These are phyloP conservation scores for Diaporthe sp. DNA, from an alignment of 2,329 filamentous ascomycete genomes.

Conservation along the genomic window DNA sequence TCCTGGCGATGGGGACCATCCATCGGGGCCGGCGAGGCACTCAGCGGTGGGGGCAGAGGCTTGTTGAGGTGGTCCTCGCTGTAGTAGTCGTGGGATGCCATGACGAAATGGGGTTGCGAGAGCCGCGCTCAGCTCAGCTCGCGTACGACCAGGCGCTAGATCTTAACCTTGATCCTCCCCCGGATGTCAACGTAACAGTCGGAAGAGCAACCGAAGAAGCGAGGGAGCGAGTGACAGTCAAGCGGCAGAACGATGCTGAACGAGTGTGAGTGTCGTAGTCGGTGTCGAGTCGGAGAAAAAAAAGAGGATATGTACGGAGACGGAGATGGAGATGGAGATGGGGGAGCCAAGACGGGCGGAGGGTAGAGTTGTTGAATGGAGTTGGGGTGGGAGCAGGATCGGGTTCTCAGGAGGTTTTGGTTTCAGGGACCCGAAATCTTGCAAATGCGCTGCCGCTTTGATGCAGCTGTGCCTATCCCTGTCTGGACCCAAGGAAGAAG, in stretches of 20 bases:
- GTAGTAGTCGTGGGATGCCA: conserved; percentile 79
- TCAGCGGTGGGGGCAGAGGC: conserved; percentile 40
- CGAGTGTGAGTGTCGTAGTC: conserved; percentile 3
- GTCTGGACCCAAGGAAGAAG: conserved; percentile 16
- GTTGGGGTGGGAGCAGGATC: conserved; percentile 8
- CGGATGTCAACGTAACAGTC: conserved; percentile 31
- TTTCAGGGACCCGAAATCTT: conserved; percentile 33
- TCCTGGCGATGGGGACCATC: conserved; percentile 37
- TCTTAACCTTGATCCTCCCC: conserved; percentile 3
- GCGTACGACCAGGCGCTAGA: conserved; percentile 25
- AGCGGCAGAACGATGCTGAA: conserved; percentile 13
- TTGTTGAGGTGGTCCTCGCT: conserved; percentile 45
- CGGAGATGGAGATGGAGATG: neutral
- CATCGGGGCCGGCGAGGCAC: conserved; percentile 40
- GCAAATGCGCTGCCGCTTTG: conserved; percentile 34
- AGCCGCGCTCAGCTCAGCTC: conserved; percentile 43
- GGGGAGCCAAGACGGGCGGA: conserved; percentile 24
- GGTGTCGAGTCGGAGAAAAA: neutral
- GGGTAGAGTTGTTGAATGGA: conserved; percentile 23
- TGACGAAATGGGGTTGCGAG: conserved; percentile 51
- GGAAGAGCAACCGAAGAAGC: neutral
- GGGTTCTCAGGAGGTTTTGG: conserved; percentile 21
- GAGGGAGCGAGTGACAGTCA: conserved; percentile 8
- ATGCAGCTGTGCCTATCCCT: conserved; percentile 30
- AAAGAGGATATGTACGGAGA: conserved; percentile 7